These are phyloP conservation scores for Ambispora gerdemannii DNA, from an alignment of 192 early-diverging fungal genomes.

Conservation along the genomic window DNA sequence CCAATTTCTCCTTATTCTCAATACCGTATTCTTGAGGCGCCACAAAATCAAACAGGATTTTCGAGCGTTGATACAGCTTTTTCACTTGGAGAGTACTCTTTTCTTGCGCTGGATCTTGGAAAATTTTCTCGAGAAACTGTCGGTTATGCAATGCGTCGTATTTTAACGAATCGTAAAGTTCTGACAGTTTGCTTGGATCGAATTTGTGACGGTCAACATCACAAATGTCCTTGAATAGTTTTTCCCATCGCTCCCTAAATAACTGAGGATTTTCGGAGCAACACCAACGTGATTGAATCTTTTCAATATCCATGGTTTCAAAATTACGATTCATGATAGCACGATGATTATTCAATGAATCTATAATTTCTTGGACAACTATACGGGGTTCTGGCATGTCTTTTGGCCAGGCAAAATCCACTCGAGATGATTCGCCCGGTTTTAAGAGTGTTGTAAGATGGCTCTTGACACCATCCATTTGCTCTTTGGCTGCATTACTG, in stretches of 20 bases:
- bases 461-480: conserved; percentile 83
- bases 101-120: conserved; percentile 41
- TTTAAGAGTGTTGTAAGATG: conserved; percentile 54
- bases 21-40: conserved; percentile 93
- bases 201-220: conserved; percentile 48
- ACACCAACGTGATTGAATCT: conserved; percentile 81
- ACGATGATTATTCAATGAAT: conserved; percentile 62
- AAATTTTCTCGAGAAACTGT: conserved; percentile 72
- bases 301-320: conserved; percentile 49
- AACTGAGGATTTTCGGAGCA: conserved; percentile 81
- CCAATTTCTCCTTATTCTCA: conserved; percentile 71
- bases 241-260: conserved; percentile 95
- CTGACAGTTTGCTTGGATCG: conserved; percentile 85
- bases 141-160: conserved; percentile 98
- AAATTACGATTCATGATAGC: conserved; percentile 81
- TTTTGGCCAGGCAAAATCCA: conserved; percentile 42
- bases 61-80: conserved; percentile 77
- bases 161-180: conserved; percentile 94
- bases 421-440: conserved; percentile 34
- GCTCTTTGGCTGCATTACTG: conserved; percentile 90
- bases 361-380: conserved; percentile 67
- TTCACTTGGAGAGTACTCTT: conserved; percentile 39
- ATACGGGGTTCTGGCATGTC: conserved; percentile 39
- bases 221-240: conserved; percentile 88
- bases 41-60: conserved; percentile 90